Evolutionary conservation across 2,329 filamentous ascomycete species (phyloP).

Genomic region (Monosporascus sp.): DNA sequence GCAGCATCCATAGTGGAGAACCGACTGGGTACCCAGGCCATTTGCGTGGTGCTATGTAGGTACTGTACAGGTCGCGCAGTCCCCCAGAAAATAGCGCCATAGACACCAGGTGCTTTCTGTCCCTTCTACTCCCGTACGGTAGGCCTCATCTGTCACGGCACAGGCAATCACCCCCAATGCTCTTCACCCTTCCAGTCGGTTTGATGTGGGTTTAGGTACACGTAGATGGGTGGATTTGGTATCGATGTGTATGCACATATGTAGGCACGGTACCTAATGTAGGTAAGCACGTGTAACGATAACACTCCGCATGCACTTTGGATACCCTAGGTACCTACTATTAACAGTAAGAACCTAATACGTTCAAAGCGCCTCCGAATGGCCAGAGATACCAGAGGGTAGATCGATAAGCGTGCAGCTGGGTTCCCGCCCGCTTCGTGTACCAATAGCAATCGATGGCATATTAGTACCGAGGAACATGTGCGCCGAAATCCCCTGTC

Average conservation of each 20-base stretch:
- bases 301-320: not conserved
- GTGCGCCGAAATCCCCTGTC: not conserved
- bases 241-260: not conserved
- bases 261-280: not conserved
- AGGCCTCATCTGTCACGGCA: not conserved
- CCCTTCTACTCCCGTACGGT: not conserved
- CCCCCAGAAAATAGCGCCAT: not conserved
- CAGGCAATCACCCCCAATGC: not conserved
- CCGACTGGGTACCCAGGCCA: not conserved
- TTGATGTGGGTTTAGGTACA: not conserved
- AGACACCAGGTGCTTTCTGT: too few relatives aligned
- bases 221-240: not conserved
- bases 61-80: not conserved
- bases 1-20: not conserved
- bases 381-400: too few relatives aligned
- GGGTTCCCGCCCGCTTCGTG: not conserved
- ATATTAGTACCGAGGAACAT: not conserved
- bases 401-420: not conserved
- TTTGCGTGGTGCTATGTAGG: too few relatives aligned
- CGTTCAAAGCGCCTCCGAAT: too few relatives aligned
- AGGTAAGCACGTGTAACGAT: not conserved
- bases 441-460: not conserved
- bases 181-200: not conserved
- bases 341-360: not conserved
- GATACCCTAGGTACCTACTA: not conserved